These are phyloP conservation scores for Phytophthora europaea DNA, from an alignment of 352 stramenopile genomes.

Conservation along the genomic window DNA sequence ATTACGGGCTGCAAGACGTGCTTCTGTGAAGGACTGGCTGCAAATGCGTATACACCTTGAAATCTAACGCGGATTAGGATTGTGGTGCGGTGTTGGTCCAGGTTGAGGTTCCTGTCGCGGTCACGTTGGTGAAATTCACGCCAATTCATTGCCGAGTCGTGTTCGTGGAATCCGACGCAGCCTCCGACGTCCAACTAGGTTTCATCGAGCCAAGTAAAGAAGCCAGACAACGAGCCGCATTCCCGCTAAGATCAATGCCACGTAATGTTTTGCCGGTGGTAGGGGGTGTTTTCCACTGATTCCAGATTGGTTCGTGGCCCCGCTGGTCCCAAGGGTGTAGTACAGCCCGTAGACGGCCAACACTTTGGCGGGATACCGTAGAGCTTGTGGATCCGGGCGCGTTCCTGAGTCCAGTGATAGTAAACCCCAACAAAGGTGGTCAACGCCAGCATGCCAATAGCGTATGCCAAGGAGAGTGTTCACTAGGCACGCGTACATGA, in stretches of 20 bases:
- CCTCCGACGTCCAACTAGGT: too few relatives aligned
- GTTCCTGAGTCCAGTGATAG: slow-evolving; percentile 44
- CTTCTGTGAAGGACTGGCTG: background rate
- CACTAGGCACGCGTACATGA: slow-evolving; percentile 33
- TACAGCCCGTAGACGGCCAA: slow-evolving; percentile 20
- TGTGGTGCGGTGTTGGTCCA: slow-evolving; percentile 36
- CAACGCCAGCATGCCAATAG: slow-evolving; percentile 38
- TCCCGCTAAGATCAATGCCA: too few relatives aligned
- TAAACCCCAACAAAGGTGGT: slow-evolving; percentile 49
- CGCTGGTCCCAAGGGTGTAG: slow-evolving; percentile 23
- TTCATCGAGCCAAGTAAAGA: too few relatives aligned
- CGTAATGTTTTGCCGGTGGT: too few relatives aligned
- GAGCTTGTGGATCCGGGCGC: slow-evolving; percentile 38
- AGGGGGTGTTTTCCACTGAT: slow-evolving; percentile 8
- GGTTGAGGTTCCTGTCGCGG: slow-evolving; percentile 25
- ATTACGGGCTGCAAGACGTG: background rate
- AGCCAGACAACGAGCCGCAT: too few relatives aligned
- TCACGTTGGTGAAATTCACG: too few relatives aligned
- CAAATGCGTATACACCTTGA: background rate
- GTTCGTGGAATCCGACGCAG: too few relatives aligned
- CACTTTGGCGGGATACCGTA: slow-evolving; percentile 11
- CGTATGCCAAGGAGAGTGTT: slow-evolving; percentile 26
- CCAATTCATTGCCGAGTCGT: too few relatives aligned
- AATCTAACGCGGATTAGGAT: background rate
- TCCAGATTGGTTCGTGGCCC: slow-evolving; percentile 19